phyloP scores from a whole-genome alignment of 106 monocot genomes.

The Dendrobium officinale region DNA sequence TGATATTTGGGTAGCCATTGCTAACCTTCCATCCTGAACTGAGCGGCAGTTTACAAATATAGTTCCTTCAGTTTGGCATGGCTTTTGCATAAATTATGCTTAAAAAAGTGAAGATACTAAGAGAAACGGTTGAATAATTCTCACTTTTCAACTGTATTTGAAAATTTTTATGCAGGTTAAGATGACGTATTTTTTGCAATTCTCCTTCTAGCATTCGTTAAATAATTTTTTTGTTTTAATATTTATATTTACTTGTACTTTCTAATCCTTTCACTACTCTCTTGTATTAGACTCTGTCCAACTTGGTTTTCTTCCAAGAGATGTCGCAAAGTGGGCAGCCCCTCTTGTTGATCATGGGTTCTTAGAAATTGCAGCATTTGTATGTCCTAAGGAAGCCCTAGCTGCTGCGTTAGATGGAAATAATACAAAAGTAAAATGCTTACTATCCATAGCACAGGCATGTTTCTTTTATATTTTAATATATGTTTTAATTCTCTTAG shows the following conservation, averaged over 20 bases:
- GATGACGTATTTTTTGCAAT: background rate
- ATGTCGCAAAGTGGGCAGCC: slow-evolving; percentile 83
- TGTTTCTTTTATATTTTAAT: slow-evolving; percentile 8
- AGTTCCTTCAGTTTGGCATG: background rate
- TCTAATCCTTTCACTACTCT: background rate
- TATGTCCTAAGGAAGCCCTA: slow-evolving; percentile 65
- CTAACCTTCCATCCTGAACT: background rate
- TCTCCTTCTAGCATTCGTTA: background rate
- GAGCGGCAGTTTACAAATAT: background rate
- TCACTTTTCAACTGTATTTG: background rate
- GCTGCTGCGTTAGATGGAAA: slow-evolving; percentile 46
- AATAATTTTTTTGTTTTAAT: background rate
- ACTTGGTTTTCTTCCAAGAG: slow-evolving; percentile 79
- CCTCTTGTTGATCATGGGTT: slow-evolving; percentile 57
- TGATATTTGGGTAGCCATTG: background rate
- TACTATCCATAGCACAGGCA: slow-evolving; percentile 63
- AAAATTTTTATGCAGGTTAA: background rate
- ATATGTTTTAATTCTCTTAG: background rate
- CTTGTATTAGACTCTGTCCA: slow-evolving; percentile 19
- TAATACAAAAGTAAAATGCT: slow-evolving; percentile 43
- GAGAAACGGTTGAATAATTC: background rate
- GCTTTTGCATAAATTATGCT: background rate
- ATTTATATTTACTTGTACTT: background rate
- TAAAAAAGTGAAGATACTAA: background rate
- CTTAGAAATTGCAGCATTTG: slow-evolving; percentile 66